Percentiles rank a stretch among this genome's conserved stretches.
Evolutionary conservation across 192 early-diverging fungal genomes (phyloP).

Genomic region (Rhizophagus prolifer): DNA sequence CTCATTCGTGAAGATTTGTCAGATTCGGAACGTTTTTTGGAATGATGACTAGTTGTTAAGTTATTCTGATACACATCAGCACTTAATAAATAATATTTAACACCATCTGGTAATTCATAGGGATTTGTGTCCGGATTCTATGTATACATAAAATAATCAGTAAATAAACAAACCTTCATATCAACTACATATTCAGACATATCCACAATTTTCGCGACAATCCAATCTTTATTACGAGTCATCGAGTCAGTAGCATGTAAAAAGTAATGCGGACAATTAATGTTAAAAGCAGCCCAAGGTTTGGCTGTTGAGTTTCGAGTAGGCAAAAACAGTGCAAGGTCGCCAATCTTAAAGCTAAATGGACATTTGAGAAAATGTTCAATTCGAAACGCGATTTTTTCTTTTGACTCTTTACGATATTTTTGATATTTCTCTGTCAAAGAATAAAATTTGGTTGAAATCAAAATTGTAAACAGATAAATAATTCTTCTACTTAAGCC

Average conservation of each 20-base stretch:
- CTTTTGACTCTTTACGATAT: slow-evolving; percentile 43
- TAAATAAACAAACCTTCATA: slow-evolving; percentile 30
- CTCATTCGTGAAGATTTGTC: not conserved
- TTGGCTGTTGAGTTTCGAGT: slow-evolving; percentile 53
- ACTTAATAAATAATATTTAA: slow-evolving; percentile 53
- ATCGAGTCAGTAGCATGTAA: slow-evolving; percentile 44
- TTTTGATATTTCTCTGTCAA: slow-evolving; percentile 50
- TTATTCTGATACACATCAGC: slow-evolving; percentile 42
- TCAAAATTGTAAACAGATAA: not conserved
- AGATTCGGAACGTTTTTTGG: not conserved
- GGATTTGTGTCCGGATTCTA: slow-evolving; percentile 40
- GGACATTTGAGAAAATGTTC: not conserved
- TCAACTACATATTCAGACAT: slow-evolving; percentile 51
- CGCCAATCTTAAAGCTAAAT: slow-evolving; percentile 54
- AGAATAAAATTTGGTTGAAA: not conserved
- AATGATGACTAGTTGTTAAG: not conserved
- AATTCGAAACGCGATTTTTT: slow-evolving; percentile 56
- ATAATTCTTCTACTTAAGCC: not conserved
- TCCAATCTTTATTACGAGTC: slow-evolving; percentile 47
- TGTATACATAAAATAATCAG: not conserved
- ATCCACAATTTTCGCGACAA: slow-evolving; percentile 49
- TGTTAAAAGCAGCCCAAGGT: slow-evolving; percentile 60
- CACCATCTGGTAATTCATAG: slow-evolving; percentile 50
- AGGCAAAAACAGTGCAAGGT: slow-evolving; percentile 56
- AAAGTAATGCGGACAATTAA: slow-evolving; percentile 57